Percentiles rank a stretch among this genome's conserved stretches.
Conservation (phyloP, 371 early-diverging fungal genomes). For the Haplosporangium sp. region DNA sequence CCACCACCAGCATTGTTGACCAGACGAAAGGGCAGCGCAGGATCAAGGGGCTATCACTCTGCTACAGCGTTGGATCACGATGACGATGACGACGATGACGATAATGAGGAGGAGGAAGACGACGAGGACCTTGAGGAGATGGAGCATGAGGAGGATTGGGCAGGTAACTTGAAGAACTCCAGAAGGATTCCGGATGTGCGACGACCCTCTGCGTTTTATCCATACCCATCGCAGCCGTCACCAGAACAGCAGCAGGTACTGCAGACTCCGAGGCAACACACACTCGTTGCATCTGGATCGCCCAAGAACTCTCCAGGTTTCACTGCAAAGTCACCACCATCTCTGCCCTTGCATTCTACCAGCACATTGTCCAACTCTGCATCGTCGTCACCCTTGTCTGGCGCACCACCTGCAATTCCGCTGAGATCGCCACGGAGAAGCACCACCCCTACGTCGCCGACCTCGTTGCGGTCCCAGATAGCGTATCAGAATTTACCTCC, state of each 20-base stretch:
- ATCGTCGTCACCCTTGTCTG: not conserved
- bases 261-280: not conserved
- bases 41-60: slow-evolving; percentile 6
- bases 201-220: not conserved
- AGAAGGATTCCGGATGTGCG: not conserved
- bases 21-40: slow-evolving; percentile 36
- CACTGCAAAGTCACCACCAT: not conserved
- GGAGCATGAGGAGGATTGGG: slow-evolving; percentile 49
- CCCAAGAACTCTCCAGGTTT: no score
- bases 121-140: slow-evolving; percentile 13
- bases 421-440: slow-evolving; percentile 15
- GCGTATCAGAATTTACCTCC: not conserved
- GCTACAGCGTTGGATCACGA: not conserved
- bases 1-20: slow-evolving; percentile 41
- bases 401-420: slow-evolving; percentile 11
- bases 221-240: not conserved
- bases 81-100: slow-evolving; percentile 1
- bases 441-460: slow-evolving; percentile 8
- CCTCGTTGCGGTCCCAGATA: slow-evolving; percentile 3
- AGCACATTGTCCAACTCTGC: not conserved
- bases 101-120: slow-evolving; percentile 24
- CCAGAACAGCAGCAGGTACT: slow-evolving; percentile 1
- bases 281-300: no score
- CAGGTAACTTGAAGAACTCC: slow-evolving; percentile 32
- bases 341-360: not conserved